Evolutionary conservation across 257 asterid genomes (phyloP).

Genomic region (Thymus mandschuricus): DNA sequence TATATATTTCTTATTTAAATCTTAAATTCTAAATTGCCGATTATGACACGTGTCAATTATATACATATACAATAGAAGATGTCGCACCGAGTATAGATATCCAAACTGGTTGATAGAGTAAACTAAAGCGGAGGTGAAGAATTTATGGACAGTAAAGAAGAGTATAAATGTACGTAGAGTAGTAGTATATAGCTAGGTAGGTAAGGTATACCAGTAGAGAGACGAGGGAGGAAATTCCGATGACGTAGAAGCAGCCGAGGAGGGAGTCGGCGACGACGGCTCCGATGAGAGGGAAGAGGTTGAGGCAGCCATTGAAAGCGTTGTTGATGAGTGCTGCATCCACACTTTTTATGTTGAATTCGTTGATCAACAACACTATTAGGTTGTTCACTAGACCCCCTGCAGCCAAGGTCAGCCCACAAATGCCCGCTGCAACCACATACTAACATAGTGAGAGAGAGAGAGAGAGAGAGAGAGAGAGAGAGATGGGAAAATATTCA

Average conservation of each 20-base stretch:
- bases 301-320: conserved; percentile 37
- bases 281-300: conserved; percentile 45
- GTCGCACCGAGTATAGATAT: no score
- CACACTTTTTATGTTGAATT: conserved; percentile 44
- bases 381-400: conserved; percentile 51
- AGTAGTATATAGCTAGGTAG: no score
- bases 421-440: conserved; percentile 40
- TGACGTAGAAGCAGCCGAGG: conserved; percentile 51
- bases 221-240: conserved; percentile 53
- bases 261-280: conserved; percentile 59
- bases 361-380: conserved; percentile 46
- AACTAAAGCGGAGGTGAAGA: no score
- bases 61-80: no score
- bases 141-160: no score
- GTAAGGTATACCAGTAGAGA: conserved; percentile 42
- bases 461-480: conserved; percentile 1
- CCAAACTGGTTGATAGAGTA: no score
- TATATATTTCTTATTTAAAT: no score
- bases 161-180: no score
- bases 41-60: no score
- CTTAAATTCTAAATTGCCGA: no score
- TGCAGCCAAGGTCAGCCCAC: conserved; percentile 38
- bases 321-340: conserved; percentile 47
- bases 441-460: background rate
- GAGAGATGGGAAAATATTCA: no score